Evolutionary conservation across 345 rosid species (phyloP), one percentile per base, ranked within the genome.

Genomic region (Populus simonii): DNA sequence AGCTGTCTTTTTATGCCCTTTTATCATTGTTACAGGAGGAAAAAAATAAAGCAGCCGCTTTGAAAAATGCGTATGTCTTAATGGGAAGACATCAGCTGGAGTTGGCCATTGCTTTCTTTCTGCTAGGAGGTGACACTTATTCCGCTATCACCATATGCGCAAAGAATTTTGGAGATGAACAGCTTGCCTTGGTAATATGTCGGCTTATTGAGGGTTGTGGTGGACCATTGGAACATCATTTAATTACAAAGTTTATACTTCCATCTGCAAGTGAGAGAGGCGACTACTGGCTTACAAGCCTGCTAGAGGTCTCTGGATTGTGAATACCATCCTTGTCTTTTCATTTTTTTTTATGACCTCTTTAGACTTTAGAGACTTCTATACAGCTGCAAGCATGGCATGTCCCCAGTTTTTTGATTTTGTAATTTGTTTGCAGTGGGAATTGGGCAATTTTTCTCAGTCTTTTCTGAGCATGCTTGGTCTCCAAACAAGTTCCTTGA

Each of bases 41-140:
- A 79, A 94, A 90, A 84, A 89, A 92, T 78, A 94, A 89, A 86
- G 90, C 96, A 57, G 98, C 97, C 74, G 97, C 97, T 77, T 80
- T 94, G 76, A 94, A 94, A 88, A 92, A 94, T 89, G 98, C 97
- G 20, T 94, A 92, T 85, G 97, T 94, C 79, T 87, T 94, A 80
- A 88, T 94, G 92, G 96, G 98, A 61, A 90, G 90, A 80, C 98
- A 94, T 84, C 97, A 94, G 75, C 82, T 93, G 80, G 97, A 91
- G 89, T 83, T 92, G 81, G 97, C 98, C 67, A 79, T 87, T 84
- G 96, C 94, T 77, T 92, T 94, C 88, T 94, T 94, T 82, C 88
- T 94, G 75, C 97, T 94, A 79, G 98, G 98, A 77, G 94, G 98
- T 79, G 98, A 94, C 78, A 76, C 90, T 83, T 85, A 90, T 86